Evolutionary conservation across 2,329 filamentous ascomycete genomes (phyloP), one percentile per base, ranked within the genome.

Genomic region (Colletotrichum spaethianum): DNA sequence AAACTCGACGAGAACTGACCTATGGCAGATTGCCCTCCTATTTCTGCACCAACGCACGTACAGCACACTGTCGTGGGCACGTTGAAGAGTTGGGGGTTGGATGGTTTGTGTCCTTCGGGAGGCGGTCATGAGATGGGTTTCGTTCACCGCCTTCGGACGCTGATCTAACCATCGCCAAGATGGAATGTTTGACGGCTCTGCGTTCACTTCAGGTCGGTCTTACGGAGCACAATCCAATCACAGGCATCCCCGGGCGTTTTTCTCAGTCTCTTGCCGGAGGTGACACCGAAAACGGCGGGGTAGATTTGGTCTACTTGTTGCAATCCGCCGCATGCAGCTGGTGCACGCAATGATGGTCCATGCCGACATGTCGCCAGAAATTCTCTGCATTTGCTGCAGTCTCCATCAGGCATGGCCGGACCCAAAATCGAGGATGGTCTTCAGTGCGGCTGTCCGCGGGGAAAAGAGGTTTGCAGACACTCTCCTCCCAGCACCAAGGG

Each of bases 1-100:
- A 72, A 72, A 69, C 57, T 59, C 42, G 38, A 57, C 52, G 42
- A 71, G 67, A 63, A 36, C 53, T 48, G 52, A 46, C 42, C 57
- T 69, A 59, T 42, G 63, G 46, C 50, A 40, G 23, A 46, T 8
- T 52, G 16, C 33, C 53, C 48, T 46, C 38, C 50, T 66, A 36
- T 61, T 33, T n/a, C 18, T 38, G 62, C 53, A 57, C 40, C 63
- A 36, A 36, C 18, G 31, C 23, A 56, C 38, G 36, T 18, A 31
- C n/a, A n/a, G n/a, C n/a, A n/a, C n/a, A n/a, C n/a, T n/a, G n/a
- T n/a, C n/a, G n/a, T n/a, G n/a, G n/a, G n/a, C 18, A 62, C 46
- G 48, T 12, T 57, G 50, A 33, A 62, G 42, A 46, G 42, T 50
- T 46, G 57, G 50, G 56, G 55, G 40, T 48, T 38, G 23, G 46